These are phyloP conservation scores for Tilletia indica DNA, from an alignment of 1,284 basidiomycete genomes.

Conservation along the genomic window DNA sequence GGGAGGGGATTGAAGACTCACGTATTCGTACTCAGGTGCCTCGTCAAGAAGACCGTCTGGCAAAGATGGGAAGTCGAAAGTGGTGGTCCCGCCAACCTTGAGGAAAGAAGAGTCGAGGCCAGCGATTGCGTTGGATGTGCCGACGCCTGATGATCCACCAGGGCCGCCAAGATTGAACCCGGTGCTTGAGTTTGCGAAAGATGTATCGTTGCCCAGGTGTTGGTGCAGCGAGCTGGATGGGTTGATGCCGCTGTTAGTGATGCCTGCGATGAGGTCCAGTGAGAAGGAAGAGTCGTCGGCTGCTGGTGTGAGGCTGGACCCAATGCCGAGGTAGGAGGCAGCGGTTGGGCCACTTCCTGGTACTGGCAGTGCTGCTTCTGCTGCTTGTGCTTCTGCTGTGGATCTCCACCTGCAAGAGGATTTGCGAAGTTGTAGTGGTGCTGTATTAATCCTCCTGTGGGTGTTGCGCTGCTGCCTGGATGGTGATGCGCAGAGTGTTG, in stretches of 20 bases:
- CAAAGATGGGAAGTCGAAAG: constrained; percentile 47
- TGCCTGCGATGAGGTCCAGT: not conserved
- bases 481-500: too few species aligned
- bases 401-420: not conserved
- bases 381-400: not conserved
- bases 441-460: not conserved
- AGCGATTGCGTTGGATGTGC: not conserved
- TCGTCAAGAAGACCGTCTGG: constrained; percentile 48
- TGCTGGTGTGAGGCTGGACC: constrained; percentile 2
- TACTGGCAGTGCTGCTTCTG: not conserved
- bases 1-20: constrained; percentile 30
- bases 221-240: not conserved
- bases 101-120: constrained; percentile 9
- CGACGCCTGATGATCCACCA: not conserved
- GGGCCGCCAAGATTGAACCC: not conserved
- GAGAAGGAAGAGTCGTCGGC: constrained; percentile 1
- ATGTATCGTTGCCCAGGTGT: not conserved
- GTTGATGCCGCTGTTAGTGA: too few species aligned
- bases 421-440: not conserved
- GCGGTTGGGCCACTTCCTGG: too few species aligned
- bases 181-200: not conserved
- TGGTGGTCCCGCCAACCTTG: not conserved
- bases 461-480: not conserved
- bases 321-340: constrained; percentile 10
- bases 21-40: constrained; percentile 48